These are phyloP conservation scores for Rheum nobile DNA, from an alignment of 148 eudicot species.

Conservation along the genomic window DNA sequence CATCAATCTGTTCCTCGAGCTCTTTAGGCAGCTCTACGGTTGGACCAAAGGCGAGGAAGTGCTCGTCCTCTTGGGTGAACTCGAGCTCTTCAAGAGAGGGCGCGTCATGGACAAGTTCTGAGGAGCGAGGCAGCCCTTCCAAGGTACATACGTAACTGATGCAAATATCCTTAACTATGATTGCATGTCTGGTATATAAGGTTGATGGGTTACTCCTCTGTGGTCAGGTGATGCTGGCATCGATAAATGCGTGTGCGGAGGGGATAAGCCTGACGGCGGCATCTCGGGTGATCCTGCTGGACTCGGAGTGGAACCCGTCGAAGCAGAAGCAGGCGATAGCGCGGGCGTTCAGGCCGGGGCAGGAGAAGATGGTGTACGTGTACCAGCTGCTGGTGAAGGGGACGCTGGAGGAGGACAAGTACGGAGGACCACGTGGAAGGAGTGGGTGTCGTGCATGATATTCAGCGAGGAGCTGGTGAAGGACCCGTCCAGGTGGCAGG, in stretches of 20 bases:
- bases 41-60: conserved; percentile 88
- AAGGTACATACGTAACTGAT: no score
- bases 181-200: no score
- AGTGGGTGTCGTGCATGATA: conserved; percentile 95
- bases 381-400: conserved; percentile 78
- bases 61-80: conserved; percentile 76
- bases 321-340: conserved; percentile 97
- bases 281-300: conserved; percentile 85
- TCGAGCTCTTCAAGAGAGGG: conserved; percentile 89
- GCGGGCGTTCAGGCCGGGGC: conserved; percentile 90
- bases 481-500: conserved; percentile 92
- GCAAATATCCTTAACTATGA: no score
- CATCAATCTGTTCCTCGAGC: conserved; percentile 59
- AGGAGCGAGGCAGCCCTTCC: conserved; percentile 77
- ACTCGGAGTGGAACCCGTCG: conserved; percentile 96
- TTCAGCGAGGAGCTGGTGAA: conserved; percentile 85
- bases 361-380: conserved; percentile 82
- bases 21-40: conserved; percentile 54
- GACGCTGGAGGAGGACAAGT: conserved; percentile 84
- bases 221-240: conserved; percentile 72
- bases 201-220: no score
- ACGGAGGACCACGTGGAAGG: conserved; percentile 86
- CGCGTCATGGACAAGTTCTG: conserved; percentile 85
- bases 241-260: conserved; percentile 85
- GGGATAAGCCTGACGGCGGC: conserved; percentile 96